Evolutionary conservation across 768 basidiomycete species (phyloP).

Genomic region (Pleurotus platypus): DNA sequence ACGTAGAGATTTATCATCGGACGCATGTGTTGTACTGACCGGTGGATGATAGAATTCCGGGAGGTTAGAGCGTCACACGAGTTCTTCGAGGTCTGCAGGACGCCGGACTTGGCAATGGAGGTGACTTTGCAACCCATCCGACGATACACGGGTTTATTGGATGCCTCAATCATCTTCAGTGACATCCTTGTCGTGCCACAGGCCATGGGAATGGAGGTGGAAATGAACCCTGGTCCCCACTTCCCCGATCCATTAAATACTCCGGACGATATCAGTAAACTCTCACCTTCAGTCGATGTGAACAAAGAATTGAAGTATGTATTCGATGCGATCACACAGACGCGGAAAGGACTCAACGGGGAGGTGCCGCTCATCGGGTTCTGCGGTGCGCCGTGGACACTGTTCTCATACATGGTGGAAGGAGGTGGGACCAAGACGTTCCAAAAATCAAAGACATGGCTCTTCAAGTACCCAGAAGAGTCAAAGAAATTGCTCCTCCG

Average conservation of each 20-base stretch:
- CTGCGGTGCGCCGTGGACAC: slow-evolving; percentile 96
- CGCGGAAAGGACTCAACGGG: slow-evolving; percentile 76
- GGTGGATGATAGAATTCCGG: slow-evolving; percentile 67
- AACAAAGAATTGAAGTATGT: slow-evolving; percentile 85
- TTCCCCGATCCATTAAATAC: slow-evolving; percentile 84
- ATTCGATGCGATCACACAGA: slow-evolving; percentile 86
- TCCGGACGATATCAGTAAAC: slow-evolving; percentile 66
- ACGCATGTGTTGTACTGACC: too few relatives aligned
- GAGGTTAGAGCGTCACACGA: slow-evolving; percentile 81
- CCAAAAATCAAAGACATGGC: slow-evolving; percentile 90
- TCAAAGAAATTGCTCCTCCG: slow-evolving; percentile 71
- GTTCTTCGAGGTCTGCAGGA: slow-evolving; percentile 94
- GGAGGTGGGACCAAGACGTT: slow-evolving; percentile 91
- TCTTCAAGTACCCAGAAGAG: slow-evolving; percentile 86
- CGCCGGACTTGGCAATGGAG: slow-evolving; percentile 83
- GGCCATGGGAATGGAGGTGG: slow-evolving; percentile 93
- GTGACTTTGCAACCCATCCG: slow-evolving; percentile 93
- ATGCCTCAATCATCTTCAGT: slow-evolving; percentile 97
- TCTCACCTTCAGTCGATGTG: slow-evolving; percentile 68
- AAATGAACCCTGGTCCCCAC: slow-evolving; percentile 90
- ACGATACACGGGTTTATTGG: slow-evolving; percentile 80
- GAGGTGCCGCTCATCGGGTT: slow-evolving; percentile 97
- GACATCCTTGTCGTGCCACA: slow-evolving; percentile 98
- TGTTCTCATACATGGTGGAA: slow-evolving; percentile 98
- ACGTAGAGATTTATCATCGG: slow-evolving; percentile 15